Conservation (phyloP, 2,329 filamentous ascomycete species). For the Zymoseptoria tritici region DNA sequence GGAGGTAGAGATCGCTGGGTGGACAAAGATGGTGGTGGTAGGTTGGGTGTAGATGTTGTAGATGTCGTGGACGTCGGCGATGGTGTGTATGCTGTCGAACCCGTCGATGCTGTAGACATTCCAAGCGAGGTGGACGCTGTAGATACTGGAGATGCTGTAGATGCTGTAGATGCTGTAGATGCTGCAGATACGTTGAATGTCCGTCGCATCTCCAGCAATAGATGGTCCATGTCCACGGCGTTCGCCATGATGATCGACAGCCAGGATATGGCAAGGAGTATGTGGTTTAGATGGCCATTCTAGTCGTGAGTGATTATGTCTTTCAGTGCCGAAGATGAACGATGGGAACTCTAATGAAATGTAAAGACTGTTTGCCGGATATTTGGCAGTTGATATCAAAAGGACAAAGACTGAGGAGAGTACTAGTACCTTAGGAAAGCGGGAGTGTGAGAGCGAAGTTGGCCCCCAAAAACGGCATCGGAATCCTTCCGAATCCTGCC, state of each 20-base stretch:
- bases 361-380: too few species aligned
- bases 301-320: background rate
- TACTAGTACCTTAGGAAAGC: too few species aligned
- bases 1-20: background rate
- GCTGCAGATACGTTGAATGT: background rate
- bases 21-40: background rate
- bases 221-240: background rate
- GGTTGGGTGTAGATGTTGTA: background rate
- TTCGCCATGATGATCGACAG: background rate
- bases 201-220: background rate
- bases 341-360: background rate
- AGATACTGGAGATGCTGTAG: background rate
- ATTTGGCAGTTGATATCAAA: background rate
- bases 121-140: background rate
- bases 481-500: background rate
- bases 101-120: background rate
- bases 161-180: background rate
- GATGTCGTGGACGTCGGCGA: background rate
- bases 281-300: background rate
- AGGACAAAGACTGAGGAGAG: background rate
- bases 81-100: background rate
- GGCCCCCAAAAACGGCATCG: background rate
- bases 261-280: background rate
- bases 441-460: background rate
- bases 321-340: background rate